A percentile compares a stretch with the other conserved stretches of the same genome.
These are phyloP conservation scores for Oryza glumipatula DNA, from an alignment of 176 grass and related monocot genomes.

Conservation along the genomic window DNA sequence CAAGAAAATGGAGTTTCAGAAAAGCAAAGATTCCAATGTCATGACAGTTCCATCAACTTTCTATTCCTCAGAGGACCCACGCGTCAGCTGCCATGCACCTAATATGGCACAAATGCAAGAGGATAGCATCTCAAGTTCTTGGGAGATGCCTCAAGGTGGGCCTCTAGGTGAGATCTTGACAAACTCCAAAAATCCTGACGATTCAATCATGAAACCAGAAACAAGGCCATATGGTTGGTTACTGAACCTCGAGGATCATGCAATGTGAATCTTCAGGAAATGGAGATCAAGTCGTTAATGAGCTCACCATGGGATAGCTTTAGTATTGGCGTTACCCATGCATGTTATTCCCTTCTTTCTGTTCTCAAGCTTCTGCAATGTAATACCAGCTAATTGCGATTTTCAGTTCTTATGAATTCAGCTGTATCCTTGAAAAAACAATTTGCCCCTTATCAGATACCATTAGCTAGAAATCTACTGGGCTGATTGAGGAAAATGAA, in stretches of 20 bases:
- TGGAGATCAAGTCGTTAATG: neutral
- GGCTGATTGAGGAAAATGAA: neutral
- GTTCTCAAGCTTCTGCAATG: conserved; percentile 14
- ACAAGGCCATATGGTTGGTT: conserved; percentile 56
- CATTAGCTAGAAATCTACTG: conserved; percentile 11
- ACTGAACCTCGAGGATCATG: conserved; percentile 46
- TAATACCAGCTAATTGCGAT: conserved; percentile 36
- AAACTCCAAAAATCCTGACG: conserved; percentile 52
- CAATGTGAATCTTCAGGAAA: conserved; percentile 33
- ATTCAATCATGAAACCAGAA: conserved; percentile 34
- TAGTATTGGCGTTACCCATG: conserved; percentile 11
- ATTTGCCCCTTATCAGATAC: conserved; percentile 5
- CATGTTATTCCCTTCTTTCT: conserved; percentile 15
- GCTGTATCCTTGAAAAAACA: conserved; percentile 31
- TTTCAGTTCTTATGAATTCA: conserved; percentile 37
- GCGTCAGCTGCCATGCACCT: conserved; percentile 28
- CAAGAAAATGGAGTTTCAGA: conserved; percentile 38
- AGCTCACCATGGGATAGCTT: conserved; percentile 24
- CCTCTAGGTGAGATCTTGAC: conserved; percentile 78
- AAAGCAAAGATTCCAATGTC: conserved; percentile 41
- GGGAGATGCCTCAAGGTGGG: conserved; percentile 66
- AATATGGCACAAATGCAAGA: conserved; percentile 46
- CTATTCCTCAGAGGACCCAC: conserved; percentile 40
- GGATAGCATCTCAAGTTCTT: conserved; percentile 58
- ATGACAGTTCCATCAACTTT: conserved; percentile 34